Base-by-base conservation (phyloP, 176 grass and related monocot species). In the Carex cristatella region DNA sequence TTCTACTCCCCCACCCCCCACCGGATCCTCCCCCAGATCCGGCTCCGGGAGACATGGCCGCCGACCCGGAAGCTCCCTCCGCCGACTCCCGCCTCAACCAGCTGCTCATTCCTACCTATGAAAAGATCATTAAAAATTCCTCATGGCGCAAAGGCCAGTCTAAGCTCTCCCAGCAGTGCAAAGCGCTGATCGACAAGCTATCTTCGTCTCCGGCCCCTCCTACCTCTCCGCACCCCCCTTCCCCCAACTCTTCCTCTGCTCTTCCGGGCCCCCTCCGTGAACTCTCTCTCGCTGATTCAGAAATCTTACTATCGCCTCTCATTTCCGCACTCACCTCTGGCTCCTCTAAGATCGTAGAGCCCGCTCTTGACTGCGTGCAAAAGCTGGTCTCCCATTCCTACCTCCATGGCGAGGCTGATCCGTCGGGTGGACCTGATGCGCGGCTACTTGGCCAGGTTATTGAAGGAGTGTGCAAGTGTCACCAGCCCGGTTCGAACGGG, bases 121-220 rank as follows among this genome's bases (percentile, higher is more conserved):
- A 99, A 65, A 99, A 99, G 97, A 88, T 99, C 87, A 86, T 96
- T 4, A 99, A 94, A 85, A 96, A 96, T 73, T 77, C 91, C 65
- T 99, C 93, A 6, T 99, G 97, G 97, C 91, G 93, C 61, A 99
- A 99, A 82, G 97, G 91, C 61, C 93, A 99, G 79, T 99, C 93
- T 65, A 99, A 99, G 93, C 93, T 99, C 90, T 95, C 93, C 18
- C 93, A 95, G 78, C 94, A 91, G 59, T 94, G 93, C 97, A 96
- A 94, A 84, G 88, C 91, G 65, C 85, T 99, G 84, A 91, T 99
- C 88, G 97, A 99, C 56, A 90, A 87, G 83, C 87, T 99, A 63
- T 90, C 89, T 42, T 38, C 92, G 0, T 35, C 81, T 65, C 85
- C 84, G 19, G 10, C 79, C 14, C 55, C 89, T 5, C 58, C 96